Base-by-base conservation (phyloP, 2,329 filamentous ascomycete genomes). In the Alternaria triticimaculans region DNA sequence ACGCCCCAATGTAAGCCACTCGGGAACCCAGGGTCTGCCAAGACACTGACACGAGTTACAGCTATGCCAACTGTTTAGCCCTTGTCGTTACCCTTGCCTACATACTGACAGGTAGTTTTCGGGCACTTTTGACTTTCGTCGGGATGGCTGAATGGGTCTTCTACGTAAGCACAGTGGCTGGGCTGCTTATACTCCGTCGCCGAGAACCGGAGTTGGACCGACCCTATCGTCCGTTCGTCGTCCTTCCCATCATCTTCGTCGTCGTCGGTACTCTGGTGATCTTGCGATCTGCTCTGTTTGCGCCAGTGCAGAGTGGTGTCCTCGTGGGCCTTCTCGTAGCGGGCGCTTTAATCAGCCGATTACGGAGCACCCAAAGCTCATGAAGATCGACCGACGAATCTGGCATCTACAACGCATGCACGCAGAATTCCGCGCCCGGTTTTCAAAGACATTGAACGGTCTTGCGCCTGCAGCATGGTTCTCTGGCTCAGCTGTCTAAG, bases 121-220 rank as follows among this genome's bases (percentile, higher is more conserved):
- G 88, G 33, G 85, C 86, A 0, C 83, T 90, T 0, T 71, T 90
- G 11, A 89, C 87, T 0, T 88, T 80, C 53, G 75, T 77, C 25
- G 76, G 76, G 15, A 78, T 80, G 76, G 76, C 76, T 9, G 73
- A 72, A 63, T 90, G 87, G 72, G 85, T 88, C 0, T 90, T 90
- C 76, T 90, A 90, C 78, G 88, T 90, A 70, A 81, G 89, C 28
- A 87, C 88, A 0, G 87, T 89, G 0, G 69, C 89, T 0, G 88
- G 88, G 0, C 84, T 87, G 2, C 80, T 89, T 10, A 78, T 89
- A 15, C 76, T 90, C 46, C 84, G 88, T 12, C 83, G 83, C 59
- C 83, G 86, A 1, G 87, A 90, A 72, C 88, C 88, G 0, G 74
- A 78, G 0, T 79, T 90, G 3, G 68, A 80, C 0, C 77, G 88